Evolutionary conservation across 1,284 basidiomycete species (phyloP).

Genomic region (Cutaneotrichosporon sp.): DNA sequence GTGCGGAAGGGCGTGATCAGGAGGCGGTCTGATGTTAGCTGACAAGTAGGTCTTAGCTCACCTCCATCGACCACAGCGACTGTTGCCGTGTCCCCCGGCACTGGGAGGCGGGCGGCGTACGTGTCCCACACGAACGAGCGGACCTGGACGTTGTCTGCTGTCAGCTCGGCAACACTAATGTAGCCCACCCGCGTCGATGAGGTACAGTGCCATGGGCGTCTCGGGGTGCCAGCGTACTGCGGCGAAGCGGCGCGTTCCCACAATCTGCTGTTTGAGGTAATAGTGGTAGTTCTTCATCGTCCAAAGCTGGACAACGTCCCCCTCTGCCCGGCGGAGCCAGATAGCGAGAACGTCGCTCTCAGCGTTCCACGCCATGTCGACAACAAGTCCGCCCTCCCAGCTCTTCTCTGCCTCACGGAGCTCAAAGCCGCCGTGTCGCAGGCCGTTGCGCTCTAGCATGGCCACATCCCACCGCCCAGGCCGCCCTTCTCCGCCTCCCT

Average conservation of each 20-base stretch:
- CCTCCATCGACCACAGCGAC: conserved; percentile 91
- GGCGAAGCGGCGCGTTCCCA: conserved; percentile 60
- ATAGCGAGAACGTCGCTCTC: conserved; percentile 83
- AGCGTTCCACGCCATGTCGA: conserved; percentile 79
- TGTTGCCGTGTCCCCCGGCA: conserved; percentile 74
- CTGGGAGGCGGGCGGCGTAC: conserved; percentile 61
- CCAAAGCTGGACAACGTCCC: conserved; percentile 88
- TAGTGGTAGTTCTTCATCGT: conserved; percentile 94
- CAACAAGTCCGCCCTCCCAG: conserved; percentile 58
- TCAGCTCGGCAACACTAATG: background rate
- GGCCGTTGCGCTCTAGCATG: conserved; percentile 93
- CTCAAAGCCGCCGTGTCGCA: conserved; percentile 85
- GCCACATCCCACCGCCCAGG: conserved; percentile 74
- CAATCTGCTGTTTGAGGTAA: conserved; percentile 88
- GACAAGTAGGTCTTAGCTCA: conserved; percentile 52
- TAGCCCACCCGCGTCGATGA: conserved; percentile 66
- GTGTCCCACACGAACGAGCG: conserved; percentile 76
- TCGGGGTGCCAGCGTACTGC: conserved; percentile 86
- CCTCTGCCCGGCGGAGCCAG: conserved; percentile 68
- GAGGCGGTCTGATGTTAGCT: conserved; percentile 59
- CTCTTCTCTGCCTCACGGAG: conserved; percentile 59
- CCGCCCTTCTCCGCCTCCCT: conserved; percentile 63
- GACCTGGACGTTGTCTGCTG: conserved; percentile 59
- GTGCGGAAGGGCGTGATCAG: conserved; percentile 88
- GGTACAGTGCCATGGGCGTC: conserved; percentile 64